Evolutionary conservation across 1,139 yeast genomes (phyloP).

Genomic region (Zygosaccharomyces pseudobailii): DNA sequence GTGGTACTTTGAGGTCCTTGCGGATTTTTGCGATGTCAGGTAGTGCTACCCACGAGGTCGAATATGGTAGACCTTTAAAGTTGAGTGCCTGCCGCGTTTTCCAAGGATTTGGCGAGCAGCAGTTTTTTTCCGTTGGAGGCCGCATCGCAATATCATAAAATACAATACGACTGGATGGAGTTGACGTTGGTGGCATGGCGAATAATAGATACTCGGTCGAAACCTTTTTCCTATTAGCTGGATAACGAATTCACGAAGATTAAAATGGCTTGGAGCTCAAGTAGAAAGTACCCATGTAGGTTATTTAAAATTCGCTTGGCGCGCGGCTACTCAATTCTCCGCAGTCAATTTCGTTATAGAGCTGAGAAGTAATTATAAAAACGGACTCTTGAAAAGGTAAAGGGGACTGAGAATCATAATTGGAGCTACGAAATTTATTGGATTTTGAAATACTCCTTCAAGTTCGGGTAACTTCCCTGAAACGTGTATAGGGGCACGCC

Average conservation of each 20-base stretch:
- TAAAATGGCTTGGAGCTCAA: too few species aligned
- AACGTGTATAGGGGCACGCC: neutral
- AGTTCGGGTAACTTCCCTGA: neutral
- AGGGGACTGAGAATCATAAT: too few species aligned
- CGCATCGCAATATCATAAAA: conserved; percentile 1
- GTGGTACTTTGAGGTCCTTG: neutral
- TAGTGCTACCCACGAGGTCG: neutral
- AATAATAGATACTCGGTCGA: neutral
- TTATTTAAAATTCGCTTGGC: too few species aligned
- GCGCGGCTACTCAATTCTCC: too few species aligned
- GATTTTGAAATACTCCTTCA: neutral
- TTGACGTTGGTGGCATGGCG: neutral
- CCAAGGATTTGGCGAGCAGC: neutral
- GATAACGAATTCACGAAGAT: neutral
- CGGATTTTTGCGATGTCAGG: neutral
- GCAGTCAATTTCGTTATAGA: too few species aligned
- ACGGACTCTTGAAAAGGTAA: too few species aligned
- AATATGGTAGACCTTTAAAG: conserved; percentile 1
- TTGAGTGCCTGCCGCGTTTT: neutral
- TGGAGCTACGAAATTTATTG: neutral
- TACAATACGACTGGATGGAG: neutral
- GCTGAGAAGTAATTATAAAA: too few species aligned
- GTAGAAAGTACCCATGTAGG: too few species aligned
- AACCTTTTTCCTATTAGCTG: neutral
- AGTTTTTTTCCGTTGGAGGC: neutral